Conservation (phyloP, 371 early-diverging fungal species). For the Mortierella sp. region DNA sequence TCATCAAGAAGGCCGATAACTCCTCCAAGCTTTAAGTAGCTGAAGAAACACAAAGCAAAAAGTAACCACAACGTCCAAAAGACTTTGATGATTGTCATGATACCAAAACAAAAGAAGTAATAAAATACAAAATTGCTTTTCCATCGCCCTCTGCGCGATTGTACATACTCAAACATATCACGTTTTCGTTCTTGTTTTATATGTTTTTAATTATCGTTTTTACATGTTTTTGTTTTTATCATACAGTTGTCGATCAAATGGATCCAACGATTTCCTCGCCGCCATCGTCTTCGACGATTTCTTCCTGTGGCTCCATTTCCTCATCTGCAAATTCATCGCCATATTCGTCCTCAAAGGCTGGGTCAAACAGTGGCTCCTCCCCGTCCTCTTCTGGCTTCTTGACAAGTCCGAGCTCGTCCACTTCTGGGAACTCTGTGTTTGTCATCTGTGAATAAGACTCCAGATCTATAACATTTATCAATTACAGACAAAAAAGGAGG, state of each 20-base stretch:
- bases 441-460: constrained; percentile 44
- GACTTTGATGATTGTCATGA: constrained; percentile 9
- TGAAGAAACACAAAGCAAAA: background rate
- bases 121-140: constrained; percentile 9
- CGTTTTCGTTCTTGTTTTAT: too few species aligned
- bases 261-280: constrained; percentile 18
- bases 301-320: constrained; percentile 23
- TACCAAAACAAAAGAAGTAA: background rate
- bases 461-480: constrained; percentile 21
- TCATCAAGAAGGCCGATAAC: constrained; percentile 33
- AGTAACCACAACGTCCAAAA: background rate
- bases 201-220: background rate
- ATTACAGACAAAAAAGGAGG: background rate
- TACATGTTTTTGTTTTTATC: background rate
- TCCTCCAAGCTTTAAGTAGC: constrained; percentile 35
- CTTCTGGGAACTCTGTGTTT: constrained; percentile 30
- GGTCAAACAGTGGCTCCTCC: constrained; percentile 15
- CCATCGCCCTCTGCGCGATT: background rate
- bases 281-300: constrained; percentile 22
- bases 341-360: constrained; percentile 24
- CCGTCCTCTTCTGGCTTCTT: constrained; percentile 30
- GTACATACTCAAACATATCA: background rate
- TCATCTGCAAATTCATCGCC: constrained; percentile 26
- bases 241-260: background rate
- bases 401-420: constrained; percentile 23